Conservation (phyloP, 257 asterid genomes). For the Solanum okadae region DNA sequence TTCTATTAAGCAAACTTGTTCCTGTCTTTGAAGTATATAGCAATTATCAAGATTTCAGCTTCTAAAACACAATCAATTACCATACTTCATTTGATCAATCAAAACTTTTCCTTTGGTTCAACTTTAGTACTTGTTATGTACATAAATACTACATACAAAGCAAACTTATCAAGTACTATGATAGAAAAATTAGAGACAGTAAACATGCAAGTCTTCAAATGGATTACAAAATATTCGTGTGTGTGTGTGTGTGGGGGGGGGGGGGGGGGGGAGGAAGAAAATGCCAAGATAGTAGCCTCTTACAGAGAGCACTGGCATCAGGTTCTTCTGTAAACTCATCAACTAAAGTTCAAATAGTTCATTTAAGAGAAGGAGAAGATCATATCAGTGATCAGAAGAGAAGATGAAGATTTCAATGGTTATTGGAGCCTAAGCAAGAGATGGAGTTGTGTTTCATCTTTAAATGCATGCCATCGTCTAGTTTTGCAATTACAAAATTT, state of each 20-base stretch:
- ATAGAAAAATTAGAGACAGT: not conserved
- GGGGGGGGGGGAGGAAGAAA: not conserved
- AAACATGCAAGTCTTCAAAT: not conserved
- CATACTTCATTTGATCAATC: not conserved
- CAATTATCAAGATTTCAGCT: not conserved
- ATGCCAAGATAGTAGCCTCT: not conserved
- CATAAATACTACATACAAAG: not conserved
- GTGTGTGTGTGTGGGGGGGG: too few species aligned
- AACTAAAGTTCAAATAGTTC: not conserved
- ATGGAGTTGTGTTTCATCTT: not conserved
- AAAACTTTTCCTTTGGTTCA: not conserved
- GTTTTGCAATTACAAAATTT: not conserved
- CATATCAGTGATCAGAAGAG: not conserved
- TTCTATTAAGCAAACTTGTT: not conserved
- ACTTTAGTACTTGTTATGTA: not conserved
- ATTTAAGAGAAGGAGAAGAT: not conserved
- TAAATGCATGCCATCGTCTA: not conserved
- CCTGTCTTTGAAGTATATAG: not conserved
- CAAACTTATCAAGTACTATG: not conserved
- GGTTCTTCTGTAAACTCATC: not conserved
- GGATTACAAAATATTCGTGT: not conserved
- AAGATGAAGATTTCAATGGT: not conserved
- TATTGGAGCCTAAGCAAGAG: not conserved
- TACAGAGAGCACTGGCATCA: not conserved
- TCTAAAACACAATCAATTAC: not conserved